phyloP scores from a whole-genome alignment of 2,329 filamentous ascomycete species.

The Dothistroma septosporum region DNA sequence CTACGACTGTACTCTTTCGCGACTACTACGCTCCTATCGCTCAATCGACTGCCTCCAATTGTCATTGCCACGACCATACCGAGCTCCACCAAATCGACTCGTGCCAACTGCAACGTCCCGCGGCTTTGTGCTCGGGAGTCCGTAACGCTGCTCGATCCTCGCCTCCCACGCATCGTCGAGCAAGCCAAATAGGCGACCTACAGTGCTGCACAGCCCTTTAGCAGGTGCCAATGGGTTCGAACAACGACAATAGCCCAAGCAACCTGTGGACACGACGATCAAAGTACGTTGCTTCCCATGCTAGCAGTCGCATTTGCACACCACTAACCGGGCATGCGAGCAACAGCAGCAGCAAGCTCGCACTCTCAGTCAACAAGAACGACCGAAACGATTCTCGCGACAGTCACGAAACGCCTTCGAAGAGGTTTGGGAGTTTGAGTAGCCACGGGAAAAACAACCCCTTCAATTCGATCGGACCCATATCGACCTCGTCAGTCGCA shows the following conservation, averaged over 20 bases:
- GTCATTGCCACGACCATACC: not conserved
- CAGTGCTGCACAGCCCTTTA: not conserved
- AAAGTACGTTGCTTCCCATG: constrained; percentile 57
- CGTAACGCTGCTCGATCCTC: constrained; percentile 9
- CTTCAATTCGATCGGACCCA: constrained; percentile 70
- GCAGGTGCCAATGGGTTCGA: constrained; percentile 30
- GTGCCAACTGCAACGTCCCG: constrained; percentile 5
- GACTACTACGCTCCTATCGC: not conserved
- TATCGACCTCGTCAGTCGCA: constrained; percentile 60
- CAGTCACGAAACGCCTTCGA: constrained; percentile 58
- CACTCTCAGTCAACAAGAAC: constrained; percentile 69
- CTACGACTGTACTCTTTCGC: not conserved
- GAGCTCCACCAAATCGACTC: not conserved
- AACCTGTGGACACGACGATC: constrained; percentile 73
- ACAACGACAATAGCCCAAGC: constrained; percentile 34
- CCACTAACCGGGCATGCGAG: constrained; percentile 28
- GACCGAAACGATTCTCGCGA: constrained; percentile 48
- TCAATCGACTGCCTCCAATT: not conserved
- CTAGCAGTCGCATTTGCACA: constrained; percentile 11
- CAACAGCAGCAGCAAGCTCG: constrained; percentile 79
- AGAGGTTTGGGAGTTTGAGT: constrained; percentile 67
- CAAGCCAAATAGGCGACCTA: not conserved
- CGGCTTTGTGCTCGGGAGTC: constrained; percentile 11
- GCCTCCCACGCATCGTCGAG: constrained; percentile 9
- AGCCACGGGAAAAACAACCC: constrained; percentile 75